Conservation (phyloP, 2,329 filamentous ascomycete genomes). For the Calonectria pseudoreteaudii region DNA sequence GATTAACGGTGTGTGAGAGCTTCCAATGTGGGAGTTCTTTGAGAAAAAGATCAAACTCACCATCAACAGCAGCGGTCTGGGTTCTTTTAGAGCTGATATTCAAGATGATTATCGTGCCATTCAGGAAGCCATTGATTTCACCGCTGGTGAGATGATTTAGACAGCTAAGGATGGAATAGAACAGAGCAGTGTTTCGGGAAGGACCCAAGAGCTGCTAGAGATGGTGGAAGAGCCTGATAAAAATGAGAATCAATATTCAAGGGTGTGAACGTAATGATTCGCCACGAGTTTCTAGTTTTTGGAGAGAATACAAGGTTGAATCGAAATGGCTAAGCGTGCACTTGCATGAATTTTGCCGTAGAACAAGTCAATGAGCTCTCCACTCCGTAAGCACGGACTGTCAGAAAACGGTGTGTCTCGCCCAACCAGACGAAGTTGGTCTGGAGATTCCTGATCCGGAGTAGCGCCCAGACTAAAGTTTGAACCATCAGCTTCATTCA, state of each 20-base stretch:
- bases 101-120: neutral
- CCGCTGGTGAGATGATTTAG: neutral
- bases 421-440: neutral
- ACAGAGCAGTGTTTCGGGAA: neutral
- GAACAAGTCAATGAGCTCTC: neutral
- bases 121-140: neutral
- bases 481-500: too few relatives aligned
- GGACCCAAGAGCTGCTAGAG: neutral
- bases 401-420: neutral
- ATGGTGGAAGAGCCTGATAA: neutral
- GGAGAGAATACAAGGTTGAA: neutral
- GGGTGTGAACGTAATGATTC: neutral
- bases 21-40: neutral
- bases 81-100: neutral
- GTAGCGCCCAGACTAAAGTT: neutral
- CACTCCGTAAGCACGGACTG: neutral
- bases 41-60: neutral
- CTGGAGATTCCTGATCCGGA: neutral
- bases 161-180: neutral
- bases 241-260: neutral
- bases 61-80: neutral
- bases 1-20: neutral
- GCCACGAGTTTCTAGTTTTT: neutral
- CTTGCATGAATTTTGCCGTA: neutral
- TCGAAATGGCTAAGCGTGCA: neutral